Conservation (phyloP, 1,139 yeast genomes). For the Yamadazyma kanchanaburiensis region DNA sequence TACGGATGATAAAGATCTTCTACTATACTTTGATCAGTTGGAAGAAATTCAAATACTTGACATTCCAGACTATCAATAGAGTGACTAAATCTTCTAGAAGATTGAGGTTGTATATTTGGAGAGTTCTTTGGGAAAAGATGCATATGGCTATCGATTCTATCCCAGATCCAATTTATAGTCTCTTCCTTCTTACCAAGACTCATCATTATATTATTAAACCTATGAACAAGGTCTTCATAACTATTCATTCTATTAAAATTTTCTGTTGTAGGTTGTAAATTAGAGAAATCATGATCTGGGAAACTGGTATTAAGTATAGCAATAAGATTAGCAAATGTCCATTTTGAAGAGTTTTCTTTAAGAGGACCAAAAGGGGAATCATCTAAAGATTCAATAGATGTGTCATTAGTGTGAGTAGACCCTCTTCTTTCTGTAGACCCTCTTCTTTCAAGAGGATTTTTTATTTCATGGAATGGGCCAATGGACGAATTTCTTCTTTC, state of each 20-base stretch:
- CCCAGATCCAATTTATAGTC: conserved; percentile 75
- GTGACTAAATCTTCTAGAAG: conserved; percentile 1
- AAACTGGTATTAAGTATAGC: conserved; percentile 89
- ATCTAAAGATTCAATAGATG: conserved; percentile 28
- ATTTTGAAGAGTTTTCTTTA: conserved; percentile 76
- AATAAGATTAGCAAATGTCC: conserved; percentile 85
- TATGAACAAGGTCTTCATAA: conserved; percentile 59
- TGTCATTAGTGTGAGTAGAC: conserved; percentile 14
- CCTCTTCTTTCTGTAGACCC: conserved; percentile 4
- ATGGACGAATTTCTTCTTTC: too few relatives aligned
- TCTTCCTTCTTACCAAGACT: conserved; percentile 68
- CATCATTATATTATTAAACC: conserved; percentile 74
- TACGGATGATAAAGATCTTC: conserved; percentile 65
- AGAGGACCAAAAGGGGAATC: conserved; percentile 93
- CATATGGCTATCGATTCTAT: conserved; percentile 78
- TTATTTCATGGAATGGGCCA: neutral
- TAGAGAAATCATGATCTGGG: conserved; percentile 93
- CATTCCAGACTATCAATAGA: conserved; percentile 27
- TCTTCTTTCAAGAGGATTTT: conserved; percentile 3
- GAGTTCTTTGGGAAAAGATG: conserved; percentile 46
- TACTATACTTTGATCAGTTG: conserved; percentile 74
- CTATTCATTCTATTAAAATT: conserved; percentile 41
- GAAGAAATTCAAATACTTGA: conserved; percentile 72
- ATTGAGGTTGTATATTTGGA: conserved; percentile 4
- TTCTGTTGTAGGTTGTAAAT: conserved; percentile 84